These are phyloP conservation scores for Malus hybrid DNA, from an alignment of 331 rosid genomes.

Conservation along the genomic window DNA sequence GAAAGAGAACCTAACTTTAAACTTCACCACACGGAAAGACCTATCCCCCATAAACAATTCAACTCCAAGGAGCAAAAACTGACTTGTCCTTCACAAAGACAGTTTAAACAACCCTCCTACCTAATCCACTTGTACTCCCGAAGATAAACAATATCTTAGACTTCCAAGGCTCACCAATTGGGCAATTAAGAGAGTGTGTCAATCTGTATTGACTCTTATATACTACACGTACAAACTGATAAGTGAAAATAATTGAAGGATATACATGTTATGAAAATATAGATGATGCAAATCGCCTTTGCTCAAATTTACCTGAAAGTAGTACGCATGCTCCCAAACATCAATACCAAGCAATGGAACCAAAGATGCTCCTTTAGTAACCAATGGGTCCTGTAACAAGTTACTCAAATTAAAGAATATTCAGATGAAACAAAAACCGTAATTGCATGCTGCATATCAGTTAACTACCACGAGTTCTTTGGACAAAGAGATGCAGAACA, in stretches of 20 bases:
- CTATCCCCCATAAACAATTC: background rate
- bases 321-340: slow-evolving; percentile 99
- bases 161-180: background rate
- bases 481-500: background rate
- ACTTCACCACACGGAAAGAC: background rate
- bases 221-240: background rate
- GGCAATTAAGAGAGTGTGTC: background rate
- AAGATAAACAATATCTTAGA: background rate
- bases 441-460: background rate
- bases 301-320: slow-evolving; percentile 59
- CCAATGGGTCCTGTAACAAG: slow-evolving; percentile 79
- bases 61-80: background rate
- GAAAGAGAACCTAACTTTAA: background rate
- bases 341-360: slow-evolving; percentile 95
- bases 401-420: slow-evolving; percentile 16
- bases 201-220: background rate
- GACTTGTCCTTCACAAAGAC: background rate
- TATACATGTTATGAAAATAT: too few relatives aligned
- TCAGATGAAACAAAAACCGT: background rate
- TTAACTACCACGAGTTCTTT: background rate
- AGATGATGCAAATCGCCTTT: too few relatives aligned
- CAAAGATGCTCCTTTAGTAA: slow-evolving; percentile 69
- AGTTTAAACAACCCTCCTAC: background rate
- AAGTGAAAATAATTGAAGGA: background rate
- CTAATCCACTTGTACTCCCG: background rate